Evolutionary conservation across 257 asterid genomes (phyloP).

Genomic region (Primulina huaijiensis): DNA sequence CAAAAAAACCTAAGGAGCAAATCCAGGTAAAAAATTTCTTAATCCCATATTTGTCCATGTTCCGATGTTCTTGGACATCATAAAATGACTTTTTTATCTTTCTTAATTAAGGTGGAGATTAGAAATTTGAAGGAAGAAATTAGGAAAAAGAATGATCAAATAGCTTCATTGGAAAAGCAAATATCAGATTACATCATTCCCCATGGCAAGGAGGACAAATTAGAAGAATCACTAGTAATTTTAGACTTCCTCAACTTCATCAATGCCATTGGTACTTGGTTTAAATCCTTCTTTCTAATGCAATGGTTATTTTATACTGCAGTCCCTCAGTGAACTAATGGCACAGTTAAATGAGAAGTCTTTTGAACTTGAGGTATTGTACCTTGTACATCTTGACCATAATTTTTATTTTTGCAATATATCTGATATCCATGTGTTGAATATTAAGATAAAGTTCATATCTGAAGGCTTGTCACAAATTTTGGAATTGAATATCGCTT

Average conservation of each 20-base stretch:
- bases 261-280: constrained; percentile 11
- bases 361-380: constrained; percentile 93
- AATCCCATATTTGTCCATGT: constrained; percentile 17
- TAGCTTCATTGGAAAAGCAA: constrained; percentile 71
- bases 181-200: constrained; percentile 54
- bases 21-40: constrained; percentile 52
- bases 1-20: constrained; percentile 50
- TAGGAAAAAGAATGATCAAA: constrained; percentile 62
- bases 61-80: constrained; percentile 20
- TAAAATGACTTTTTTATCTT: constrained; percentile 21
- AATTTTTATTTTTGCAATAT: constrained; percentile 11
- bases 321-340: constrained; percentile 69
- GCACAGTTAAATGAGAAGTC: constrained; percentile 88
- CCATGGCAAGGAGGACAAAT: constrained; percentile 46
- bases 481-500: constrained; percentile 4
- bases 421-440: background rate
- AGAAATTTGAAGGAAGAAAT: constrained; percentile 73
- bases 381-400: constrained; percentile 21
- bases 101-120: constrained; percentile 58
- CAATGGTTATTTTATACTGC: constrained; percentile 37
- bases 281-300: constrained; percentile 8
- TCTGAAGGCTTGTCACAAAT: constrained; percentile 10
- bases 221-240: constrained; percentile 71
- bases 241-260: constrained; percentile 15
- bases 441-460: background rate